These are phyloP conservation scores for Globisporangium barbulae DNA, from an alignment of 352 stramenopile genomes.

Conservation along the genomic window DNA sequence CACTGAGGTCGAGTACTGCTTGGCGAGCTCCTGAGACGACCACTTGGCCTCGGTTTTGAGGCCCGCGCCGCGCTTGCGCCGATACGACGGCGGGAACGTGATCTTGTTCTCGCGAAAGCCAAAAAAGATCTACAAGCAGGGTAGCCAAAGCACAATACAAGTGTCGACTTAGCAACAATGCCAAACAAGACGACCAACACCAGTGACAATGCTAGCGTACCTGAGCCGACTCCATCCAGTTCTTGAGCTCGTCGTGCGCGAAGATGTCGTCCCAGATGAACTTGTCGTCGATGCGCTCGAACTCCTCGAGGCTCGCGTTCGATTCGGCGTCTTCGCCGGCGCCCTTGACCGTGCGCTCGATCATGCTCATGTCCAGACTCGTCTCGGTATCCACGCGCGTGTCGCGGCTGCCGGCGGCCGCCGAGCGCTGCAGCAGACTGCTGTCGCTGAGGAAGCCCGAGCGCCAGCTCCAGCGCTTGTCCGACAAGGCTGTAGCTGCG, in stretches of 20 bases:
- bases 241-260: conserved; percentile 67
- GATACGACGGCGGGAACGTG: conserved; percentile 73
- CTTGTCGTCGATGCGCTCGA: conserved; percentile 27
- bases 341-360: conserved; percentile 26
- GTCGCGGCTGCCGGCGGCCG: not conserved
- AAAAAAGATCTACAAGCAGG: conserved; percentile 50
- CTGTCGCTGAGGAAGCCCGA: conserved; percentile 20
- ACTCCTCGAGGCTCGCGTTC: conserved; percentile 24
- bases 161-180: conserved; percentile 7
- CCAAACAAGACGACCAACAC: not conserved
- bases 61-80: conserved; percentile 43
- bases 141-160: not conserved
- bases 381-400: conserved; percentile 11
- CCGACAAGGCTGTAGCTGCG: not conserved
- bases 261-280: conserved; percentile 60
- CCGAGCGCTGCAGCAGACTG: conserved; percentile 2
- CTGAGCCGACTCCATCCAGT: conserved; percentile 35
- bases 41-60: conserved; percentile 14
- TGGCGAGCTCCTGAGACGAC: conserved; percentile 25
- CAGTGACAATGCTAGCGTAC: not conserved
- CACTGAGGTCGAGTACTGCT: conserved; percentile 59
- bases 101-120: conserved; percentile 77
- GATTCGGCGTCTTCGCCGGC: conserved; percentile 3
- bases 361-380: conserved; percentile 31
- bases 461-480: conserved; percentile 25